phyloP scores from a whole-genome alignment of 129 eudicot genomes.

The Lonicera japonica region DNA sequence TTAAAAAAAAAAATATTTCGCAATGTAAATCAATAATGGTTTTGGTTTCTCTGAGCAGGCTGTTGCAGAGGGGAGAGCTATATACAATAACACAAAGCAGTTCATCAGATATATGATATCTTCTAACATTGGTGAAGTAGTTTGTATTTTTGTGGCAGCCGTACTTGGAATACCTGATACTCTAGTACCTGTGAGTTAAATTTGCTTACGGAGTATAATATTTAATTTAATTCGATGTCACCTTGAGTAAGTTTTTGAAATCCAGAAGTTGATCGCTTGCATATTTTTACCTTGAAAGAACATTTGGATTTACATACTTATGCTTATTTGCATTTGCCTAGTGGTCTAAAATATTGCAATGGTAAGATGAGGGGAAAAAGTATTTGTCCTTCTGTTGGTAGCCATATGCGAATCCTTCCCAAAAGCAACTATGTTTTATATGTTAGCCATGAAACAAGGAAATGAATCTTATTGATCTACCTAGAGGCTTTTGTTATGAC shows the following conservation, averaged over 20 bases:
- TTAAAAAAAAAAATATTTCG: background rate
- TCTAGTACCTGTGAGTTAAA: constrained; percentile 78
- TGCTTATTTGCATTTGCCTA: background rate
- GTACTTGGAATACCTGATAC: constrained; percentile 99
- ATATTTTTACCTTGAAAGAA: background rate
- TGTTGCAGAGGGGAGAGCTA: constrained; percentile 99
- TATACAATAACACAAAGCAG: constrained; percentile 96
- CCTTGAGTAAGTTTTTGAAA: background rate
- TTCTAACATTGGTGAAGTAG: constrained; percentile 98
- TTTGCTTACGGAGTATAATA: background rate
- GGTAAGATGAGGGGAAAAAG: no score
- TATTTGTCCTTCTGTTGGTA: no score
- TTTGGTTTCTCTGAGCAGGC: constrained; percentile 51
- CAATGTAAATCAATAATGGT: background rate
- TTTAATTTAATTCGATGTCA: background rate
- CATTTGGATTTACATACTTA: background rate
- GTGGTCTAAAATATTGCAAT: no score
- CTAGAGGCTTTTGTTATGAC: background rate
- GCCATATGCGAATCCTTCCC: no score
- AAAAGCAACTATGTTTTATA: no score
- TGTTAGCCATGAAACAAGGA: no score
- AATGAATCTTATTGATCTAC: no score
- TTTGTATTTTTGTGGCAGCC: constrained; percentile 97
- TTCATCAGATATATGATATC: constrained; percentile 99
- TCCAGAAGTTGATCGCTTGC: background rate